These are phyloP conservation scores for Cercis canadensis DNA, from an alignment of 306 rosid species.

Conservation along the genomic window DNA sequence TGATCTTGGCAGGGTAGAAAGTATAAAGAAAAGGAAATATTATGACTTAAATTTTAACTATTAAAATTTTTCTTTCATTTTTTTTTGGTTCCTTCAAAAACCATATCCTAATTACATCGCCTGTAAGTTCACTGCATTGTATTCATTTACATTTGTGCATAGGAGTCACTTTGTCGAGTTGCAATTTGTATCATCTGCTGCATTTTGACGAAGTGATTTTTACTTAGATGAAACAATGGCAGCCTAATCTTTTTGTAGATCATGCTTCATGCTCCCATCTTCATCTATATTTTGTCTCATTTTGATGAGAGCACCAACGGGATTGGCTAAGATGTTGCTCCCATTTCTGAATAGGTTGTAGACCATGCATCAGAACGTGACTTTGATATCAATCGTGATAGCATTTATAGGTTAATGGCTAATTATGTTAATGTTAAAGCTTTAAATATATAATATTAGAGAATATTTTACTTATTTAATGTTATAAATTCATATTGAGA, in stretches of 20 bases:
- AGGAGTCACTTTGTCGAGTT: constrained; percentile 70
- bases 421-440: too few species aligned
- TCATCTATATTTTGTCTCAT: constrained; percentile 23
- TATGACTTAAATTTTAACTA: constrained; percentile 59
- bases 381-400: too few species aligned
- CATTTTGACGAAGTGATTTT: constrained; percentile 52
- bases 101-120: constrained; percentile 60
- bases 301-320: neutral
- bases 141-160: constrained; percentile 89
- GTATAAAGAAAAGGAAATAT: constrained; percentile 42
- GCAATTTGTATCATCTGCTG: constrained; percentile 68
- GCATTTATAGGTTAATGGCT: too few species aligned
- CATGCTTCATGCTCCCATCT: constrained; percentile 24
- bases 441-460: too few species aligned
- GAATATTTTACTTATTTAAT: too few species aligned
- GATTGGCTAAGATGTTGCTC: too few species aligned
- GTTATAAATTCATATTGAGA: too few species aligned
- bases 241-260: constrained; percentile 43
- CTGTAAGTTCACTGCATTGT: constrained; percentile 67
- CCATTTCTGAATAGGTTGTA: too few species aligned
- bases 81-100: constrained; percentile 35
- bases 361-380: too few species aligned
- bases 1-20: constrained; percentile 61
- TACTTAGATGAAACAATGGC: constrained; percentile 52
- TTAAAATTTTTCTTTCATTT: constrained; percentile 28